Evolutionary conservation across 208 protist genomes (phyloP).

Genomic region (Leishmania braziliensis): DNA sequence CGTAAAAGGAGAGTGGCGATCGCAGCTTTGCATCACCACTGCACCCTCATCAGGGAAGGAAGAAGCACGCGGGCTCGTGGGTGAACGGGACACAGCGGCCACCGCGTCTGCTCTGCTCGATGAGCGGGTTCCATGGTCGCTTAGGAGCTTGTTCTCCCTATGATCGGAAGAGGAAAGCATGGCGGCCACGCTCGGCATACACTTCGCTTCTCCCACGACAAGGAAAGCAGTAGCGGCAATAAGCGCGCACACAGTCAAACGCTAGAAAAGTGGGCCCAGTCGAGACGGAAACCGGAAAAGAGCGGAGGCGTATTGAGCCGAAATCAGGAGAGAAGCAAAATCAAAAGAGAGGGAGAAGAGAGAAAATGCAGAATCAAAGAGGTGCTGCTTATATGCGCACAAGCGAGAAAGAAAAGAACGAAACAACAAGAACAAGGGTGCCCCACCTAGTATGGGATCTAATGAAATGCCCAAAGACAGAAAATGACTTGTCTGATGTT

Average conservation of each 20-base stretch:
- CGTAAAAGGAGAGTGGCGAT: not conserved
- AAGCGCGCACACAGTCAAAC: not conserved
- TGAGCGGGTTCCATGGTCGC: not conserved
- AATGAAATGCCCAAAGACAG: not conserved
- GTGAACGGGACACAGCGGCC: not conserved
- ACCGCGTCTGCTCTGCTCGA: not conserved
- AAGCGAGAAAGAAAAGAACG: not conserved
- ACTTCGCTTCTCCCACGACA: not conserved
- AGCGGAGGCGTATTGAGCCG: not conserved
- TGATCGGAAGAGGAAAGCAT: constrained; percentile 9
- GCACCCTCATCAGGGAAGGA: not conserved
- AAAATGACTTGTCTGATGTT: not conserved
- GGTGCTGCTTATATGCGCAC: not conserved
- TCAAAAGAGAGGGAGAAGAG: not conserved
- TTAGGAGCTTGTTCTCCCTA: not conserved
- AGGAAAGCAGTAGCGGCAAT: not conserved
- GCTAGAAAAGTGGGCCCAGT: not conserved
- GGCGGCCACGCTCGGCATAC: not conserved
- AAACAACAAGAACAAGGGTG: not conserved
- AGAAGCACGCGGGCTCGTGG: constrained; percentile 5
- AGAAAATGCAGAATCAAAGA: not conserved
- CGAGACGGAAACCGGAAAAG: not conserved
- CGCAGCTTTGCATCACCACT: not conserved
- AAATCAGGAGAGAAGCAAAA: not conserved
- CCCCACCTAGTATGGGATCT: not conserved